Evolutionary conservation across 2,329 filamentous ascomycete genomes (phyloP).

Genomic region (Hawksworthiomyces lignivorus): DNA sequence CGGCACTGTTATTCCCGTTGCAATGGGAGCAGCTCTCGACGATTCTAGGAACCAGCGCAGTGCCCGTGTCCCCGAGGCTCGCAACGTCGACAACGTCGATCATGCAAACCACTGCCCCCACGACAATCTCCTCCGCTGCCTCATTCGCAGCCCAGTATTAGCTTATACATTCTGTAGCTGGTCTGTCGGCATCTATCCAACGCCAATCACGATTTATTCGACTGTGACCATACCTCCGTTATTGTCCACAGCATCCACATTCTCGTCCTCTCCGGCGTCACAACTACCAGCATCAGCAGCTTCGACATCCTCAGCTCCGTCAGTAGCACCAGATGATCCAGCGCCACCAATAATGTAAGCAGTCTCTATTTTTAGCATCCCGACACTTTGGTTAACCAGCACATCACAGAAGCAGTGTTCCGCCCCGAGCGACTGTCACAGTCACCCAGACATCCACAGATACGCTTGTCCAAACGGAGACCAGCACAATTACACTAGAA

Average conservation of each 20-base stretch:
- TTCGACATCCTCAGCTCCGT: too few relatives aligned
- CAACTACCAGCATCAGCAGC: not conserved
- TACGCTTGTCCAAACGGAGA: too few relatives aligned
- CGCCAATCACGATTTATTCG: constrained; percentile 6
- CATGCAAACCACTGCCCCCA: constrained; percentile 10
- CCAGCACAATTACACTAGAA: constrained; percentile 1
- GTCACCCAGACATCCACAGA: constrained; percentile 2
- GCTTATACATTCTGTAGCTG: constrained; percentile 13
- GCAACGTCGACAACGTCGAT: not conserved
- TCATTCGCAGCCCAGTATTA: constrained; percentile 8
- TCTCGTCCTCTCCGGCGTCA: too few relatives aligned
- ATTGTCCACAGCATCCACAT: too few relatives aligned
- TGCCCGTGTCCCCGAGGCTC: too few relatives aligned
- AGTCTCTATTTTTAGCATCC: too few relatives aligned
- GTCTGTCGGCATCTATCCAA: constrained; percentile 11
- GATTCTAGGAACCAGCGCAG: too few relatives aligned
- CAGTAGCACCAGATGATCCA: too few relatives aligned
- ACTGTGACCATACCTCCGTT: constrained; percentile 3
- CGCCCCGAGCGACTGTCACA: constrained; percentile 1
- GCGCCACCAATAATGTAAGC: too few relatives aligned
- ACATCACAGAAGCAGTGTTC: too few relatives aligned
- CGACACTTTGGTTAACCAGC: too few relatives aligned
- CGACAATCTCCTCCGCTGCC: constrained; percentile 12
- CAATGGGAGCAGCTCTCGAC: not conserved
- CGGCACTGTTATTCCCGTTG: not conserved